These are phyloP conservation scores for Fistulinella cinereoalba DNA, from an alignment of 1,284 basidiomycete genomes.

Conservation along the genomic window DNA sequence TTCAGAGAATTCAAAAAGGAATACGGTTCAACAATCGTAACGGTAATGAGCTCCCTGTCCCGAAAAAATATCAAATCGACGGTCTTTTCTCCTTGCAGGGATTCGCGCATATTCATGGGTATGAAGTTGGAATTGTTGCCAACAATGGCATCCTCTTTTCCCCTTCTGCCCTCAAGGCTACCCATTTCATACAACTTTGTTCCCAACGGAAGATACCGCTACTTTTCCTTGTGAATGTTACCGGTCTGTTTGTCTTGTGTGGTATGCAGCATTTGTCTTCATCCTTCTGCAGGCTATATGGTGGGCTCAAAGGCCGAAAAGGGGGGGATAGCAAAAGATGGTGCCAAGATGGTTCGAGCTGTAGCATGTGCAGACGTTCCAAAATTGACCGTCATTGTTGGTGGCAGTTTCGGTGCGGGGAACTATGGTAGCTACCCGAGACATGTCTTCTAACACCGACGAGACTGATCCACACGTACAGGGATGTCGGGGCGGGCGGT, in stretches of 20 bases:
- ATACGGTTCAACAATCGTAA: slow-evolving; percentile 88
- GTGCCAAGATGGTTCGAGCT: slow-evolving; percentile 96
- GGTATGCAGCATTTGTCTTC: slow-evolving; percentile 2
- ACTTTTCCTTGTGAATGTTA: slow-evolving; percentile 93
- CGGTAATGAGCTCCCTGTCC: no score
- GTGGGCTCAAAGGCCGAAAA: slow-evolving; percentile 92
- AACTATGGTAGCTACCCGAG: slow-evolving; percentile 69
- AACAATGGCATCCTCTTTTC: slow-evolving; percentile 96
- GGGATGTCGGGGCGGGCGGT: slow-evolving; percentile 89
- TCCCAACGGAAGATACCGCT: slow-evolving; percentile 89
- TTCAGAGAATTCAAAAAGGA: slow-evolving; percentile 97
- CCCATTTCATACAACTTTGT: slow-evolving; percentile 93
- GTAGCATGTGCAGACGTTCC: slow-evolving; percentile 94
- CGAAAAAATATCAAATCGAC: no score
- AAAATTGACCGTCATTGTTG: slow-evolving; percentile 92
- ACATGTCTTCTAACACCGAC: neutral
- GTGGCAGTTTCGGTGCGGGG: slow-evolving; percentile 92
- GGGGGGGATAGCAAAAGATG: slow-evolving; percentile 96
- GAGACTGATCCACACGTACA: slow-evolving; percentile 31
- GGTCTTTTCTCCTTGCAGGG: slow-evolving; percentile 59
- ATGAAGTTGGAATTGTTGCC: slow-evolving; percentile 84
- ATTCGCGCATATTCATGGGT: slow-evolving; percentile 89
- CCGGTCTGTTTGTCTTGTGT: slow-evolving; percentile 42
- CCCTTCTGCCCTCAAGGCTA: slow-evolving; percentile 89
- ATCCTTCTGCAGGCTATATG: slow-evolving; percentile 69